These are phyloP conservation scores for Mycena metata DNA, from an alignment of 768 basidiomycete species.

Conservation along the genomic window DNA sequence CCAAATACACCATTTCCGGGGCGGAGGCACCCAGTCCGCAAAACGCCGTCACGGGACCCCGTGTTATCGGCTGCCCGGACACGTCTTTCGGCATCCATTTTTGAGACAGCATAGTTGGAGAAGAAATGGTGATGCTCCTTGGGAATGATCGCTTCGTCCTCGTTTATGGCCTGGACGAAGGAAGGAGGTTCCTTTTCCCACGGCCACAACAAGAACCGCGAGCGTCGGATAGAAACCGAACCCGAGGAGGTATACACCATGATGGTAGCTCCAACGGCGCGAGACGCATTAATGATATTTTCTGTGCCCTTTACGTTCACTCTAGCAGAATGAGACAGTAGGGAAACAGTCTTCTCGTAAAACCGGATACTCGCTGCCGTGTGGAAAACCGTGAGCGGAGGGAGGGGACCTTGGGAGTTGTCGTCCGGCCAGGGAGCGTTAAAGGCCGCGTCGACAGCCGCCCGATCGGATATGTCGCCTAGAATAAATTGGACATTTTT, in stretches of 20 bases:
- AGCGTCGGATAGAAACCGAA: slow-evolving; percentile 68
- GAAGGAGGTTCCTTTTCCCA: slow-evolving; percentile 73
- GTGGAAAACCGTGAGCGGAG: slow-evolving; percentile 77
- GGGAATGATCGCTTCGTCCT: slow-evolving; percentile 68
- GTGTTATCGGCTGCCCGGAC: slow-evolving; percentile 50
- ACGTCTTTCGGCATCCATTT: slow-evolving; percentile 66
- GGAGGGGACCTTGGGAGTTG: slow-evolving; percentile 46
- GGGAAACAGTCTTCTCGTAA: slow-evolving; percentile 70
- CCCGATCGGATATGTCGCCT: slow-evolving; percentile 69
- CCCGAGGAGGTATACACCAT: slow-evolving; percentile 84
- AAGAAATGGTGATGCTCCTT: slow-evolving; percentile 73
- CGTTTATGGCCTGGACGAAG: slow-evolving; percentile 75
- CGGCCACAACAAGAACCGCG: slow-evolving; percentile 79
- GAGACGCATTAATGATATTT: slow-evolving; percentile 74
- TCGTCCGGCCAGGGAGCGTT: slow-evolving; percentile 69
- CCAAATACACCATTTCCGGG: slow-evolving; percentile 80
- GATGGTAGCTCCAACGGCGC: slow-evolving; percentile 64
- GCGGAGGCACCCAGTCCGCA: slow-evolving; percentile 82
- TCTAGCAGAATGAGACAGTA: slow-evolving; percentile 66
- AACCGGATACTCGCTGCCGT: slow-evolving; percentile 85
- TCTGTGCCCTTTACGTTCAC: slow-evolving; percentile 79
- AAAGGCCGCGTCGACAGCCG: slow-evolving; percentile 72
- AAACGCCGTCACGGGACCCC: slow-evolving; percentile 44
- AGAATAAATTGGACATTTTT: slow-evolving; percentile 68
- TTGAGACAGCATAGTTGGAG: slow-evolving; percentile 84